These are phyloP conservation scores for Claviceps purpurea DNA, from an alignment of 2,329 filamentous ascomycete species.

Conservation along the genomic window DNA sequence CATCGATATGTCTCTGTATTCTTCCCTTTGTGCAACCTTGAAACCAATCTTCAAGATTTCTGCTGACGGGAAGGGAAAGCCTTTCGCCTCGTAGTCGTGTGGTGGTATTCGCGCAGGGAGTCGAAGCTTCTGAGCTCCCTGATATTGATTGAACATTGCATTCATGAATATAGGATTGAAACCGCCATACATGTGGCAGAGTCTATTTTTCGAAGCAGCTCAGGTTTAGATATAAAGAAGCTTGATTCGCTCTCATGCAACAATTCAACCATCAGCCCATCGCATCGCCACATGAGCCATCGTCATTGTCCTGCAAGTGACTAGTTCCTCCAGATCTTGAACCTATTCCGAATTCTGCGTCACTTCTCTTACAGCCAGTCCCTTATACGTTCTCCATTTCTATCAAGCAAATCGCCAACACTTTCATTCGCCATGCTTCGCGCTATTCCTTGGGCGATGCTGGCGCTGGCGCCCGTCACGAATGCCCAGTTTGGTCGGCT, in stretches of 20 bases:
- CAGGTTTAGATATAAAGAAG: conserved; percentile 3
- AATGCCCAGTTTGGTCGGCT: conserved; percentile 15
- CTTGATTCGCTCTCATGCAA: not conserved
- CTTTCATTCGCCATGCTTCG: conserved; percentile 12
- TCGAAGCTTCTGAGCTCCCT: conserved; percentile 2
- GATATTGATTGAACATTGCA: conserved; percentile 1
- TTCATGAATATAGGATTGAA: too few relatives aligned
- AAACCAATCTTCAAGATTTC: not conserved
- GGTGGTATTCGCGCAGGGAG: not conserved
- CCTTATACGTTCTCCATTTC: not conserved
- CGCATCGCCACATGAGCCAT: conserved; percentile 6
- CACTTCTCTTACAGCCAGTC: not conserved
- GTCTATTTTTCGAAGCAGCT: not conserved
- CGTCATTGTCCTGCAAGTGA: not conserved
- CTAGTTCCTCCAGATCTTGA: not conserved
- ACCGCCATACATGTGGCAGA: not conserved
- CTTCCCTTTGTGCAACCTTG: not conserved
- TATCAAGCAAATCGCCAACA: not conserved
- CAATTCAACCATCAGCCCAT: not conserved
- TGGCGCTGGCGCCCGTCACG: conserved; percentile 15
- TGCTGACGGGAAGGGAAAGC: not conserved
- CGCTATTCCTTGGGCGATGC: conserved; percentile 12
- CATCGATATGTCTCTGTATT: not conserved
- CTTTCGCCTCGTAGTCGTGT: not conserved
- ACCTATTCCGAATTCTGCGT: not conserved